Evolutionary conservation across 23 red algal genomes (phyloP).

Genomic region (Cyanidium caldarium): DNA sequence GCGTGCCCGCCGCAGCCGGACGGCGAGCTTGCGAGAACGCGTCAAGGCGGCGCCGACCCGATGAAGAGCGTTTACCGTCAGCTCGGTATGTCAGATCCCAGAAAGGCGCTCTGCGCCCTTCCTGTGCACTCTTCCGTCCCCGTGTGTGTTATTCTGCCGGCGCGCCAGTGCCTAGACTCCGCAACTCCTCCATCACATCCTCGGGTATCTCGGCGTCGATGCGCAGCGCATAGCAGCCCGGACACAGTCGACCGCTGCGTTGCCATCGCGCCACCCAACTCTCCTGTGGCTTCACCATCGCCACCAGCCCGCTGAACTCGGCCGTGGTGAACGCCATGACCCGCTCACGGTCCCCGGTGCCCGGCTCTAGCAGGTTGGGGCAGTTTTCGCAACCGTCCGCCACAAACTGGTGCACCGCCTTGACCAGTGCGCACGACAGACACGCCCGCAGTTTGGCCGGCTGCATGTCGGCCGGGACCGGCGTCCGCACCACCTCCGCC

Average conservation of each 20-base stretch:
- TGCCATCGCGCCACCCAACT: conserved; percentile 95
- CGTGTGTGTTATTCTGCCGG: no score
- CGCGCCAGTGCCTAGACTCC: no score
- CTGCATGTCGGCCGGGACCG: conserved; percentile 50
- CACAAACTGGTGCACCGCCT: conserved; percentile 68
- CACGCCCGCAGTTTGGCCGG: conserved; percentile 64
- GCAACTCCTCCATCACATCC: conserved; percentile 59
- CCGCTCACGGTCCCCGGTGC: conserved; percentile 33
- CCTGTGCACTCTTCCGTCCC: no score
- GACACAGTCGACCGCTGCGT: conserved; percentile 35
- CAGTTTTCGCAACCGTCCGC: conserved; percentile 88
- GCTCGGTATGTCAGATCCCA: no score
- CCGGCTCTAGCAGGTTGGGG: conserved; percentile 29
- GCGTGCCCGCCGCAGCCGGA: no score
- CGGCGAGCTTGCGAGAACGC: no score
- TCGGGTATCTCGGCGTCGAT: conserved; percentile 65
- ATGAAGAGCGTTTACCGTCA: no score
- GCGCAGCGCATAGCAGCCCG: conserved; percentile 75
- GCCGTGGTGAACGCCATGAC: conserved; percentile 57
- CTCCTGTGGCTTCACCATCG: conserved; percentile 36
- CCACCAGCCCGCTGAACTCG: conserved; percentile 54
- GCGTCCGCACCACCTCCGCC: no score
- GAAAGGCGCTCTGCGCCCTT: no score
- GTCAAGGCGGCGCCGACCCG: no score
- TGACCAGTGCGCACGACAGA: conserved; percentile 82